Base-by-base conservation (phyloP, 768 basidiomycete species). In the Gautieria morchelliformis region DNA sequence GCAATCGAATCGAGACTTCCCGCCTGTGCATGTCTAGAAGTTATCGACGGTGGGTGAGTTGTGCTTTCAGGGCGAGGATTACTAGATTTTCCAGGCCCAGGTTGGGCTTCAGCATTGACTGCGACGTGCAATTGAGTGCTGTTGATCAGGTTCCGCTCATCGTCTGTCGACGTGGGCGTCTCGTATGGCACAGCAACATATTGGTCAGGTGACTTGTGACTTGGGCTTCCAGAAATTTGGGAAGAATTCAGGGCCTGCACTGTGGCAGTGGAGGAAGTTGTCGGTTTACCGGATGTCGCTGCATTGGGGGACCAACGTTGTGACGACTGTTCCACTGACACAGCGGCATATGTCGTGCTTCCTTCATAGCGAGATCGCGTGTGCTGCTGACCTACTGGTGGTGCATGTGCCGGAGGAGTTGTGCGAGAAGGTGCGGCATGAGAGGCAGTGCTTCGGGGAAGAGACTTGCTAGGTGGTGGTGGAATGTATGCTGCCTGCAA, bases 381-480 rank as follows among this genome's bases (percentile, higher is more conserved):
- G 58, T 15, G 63, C 52, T n/a, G 63, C 55, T 46, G 64, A 22
- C 1, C 67, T 63, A 44, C 66, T 50, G 42, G 11, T 51, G 48
- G 32, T 10, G 48, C 44, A 2, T 20, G 56, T 62, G 45, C 46
- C 44, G 37, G 53, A 12, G 48, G 53, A 39, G 22, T 42, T 59
- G 68, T 69, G 48, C 63, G 67, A 39, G 68, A 69, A 32, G 68
- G 66, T 12, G 63, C 61, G 56, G 62, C 49, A 22, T 66, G 59
- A 51, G 55, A 58, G n/a, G 62, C 66, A 57, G 62, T 63, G 53
- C 55, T 63, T 45, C 33, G 60, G 35, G 54, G 40, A n/a, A 50
- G 64, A 65, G 69, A 63, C 58, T 61, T 57, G 52, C 63, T 70
- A 60, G 71, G 73, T 67, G 78, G 76, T 60, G 77, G 68, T 42